Conservation (phyloP, 2,329 filamentous ascomycete genomes). For the Purpureocillium takamizusanense region DNA sequence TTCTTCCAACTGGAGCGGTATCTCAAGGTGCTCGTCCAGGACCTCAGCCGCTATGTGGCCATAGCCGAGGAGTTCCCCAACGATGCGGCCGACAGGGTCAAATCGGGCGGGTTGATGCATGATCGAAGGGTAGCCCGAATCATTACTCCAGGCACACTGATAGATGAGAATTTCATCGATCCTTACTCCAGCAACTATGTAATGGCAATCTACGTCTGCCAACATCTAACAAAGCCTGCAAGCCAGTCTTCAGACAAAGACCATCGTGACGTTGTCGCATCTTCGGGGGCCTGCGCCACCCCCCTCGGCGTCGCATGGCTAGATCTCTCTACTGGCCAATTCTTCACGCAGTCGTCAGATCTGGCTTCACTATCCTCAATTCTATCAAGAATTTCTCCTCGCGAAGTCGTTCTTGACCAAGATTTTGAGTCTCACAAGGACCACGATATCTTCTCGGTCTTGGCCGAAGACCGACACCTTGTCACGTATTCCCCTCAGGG, state of each 20-base stretch:
- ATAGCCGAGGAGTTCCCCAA: slow-evolving; percentile 90
- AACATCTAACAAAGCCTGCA: neutral
- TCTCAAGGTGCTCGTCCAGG: slow-evolving; percentile 86
- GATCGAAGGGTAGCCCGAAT: slow-evolving; percentile 79
- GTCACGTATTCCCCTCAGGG: slow-evolving; percentile 59
- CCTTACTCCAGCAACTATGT: slow-evolving; percentile 90
- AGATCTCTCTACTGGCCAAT: slow-evolving; percentile 89
- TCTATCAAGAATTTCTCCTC: slow-evolving; percentile 72
- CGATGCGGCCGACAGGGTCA: slow-evolving; percentile 58
- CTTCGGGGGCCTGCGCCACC: slow-evolving; percentile 6
- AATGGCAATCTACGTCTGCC: slow-evolving; percentile 60
- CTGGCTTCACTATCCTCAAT: slow-evolving; percentile 67
- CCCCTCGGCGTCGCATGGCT: slow-evolving; percentile 81
- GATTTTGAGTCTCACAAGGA: slow-evolving; percentile 46
- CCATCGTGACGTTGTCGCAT: slow-evolving; percentile 4
- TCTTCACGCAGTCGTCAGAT: slow-evolving; percentile 73
- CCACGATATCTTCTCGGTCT: slow-evolving; percentile 54
- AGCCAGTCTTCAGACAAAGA: neutral
- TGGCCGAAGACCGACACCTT: slow-evolving; percentile 66
- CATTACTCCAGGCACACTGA: slow-evolving; percentile 88
- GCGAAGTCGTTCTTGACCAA: slow-evolving; percentile 74
- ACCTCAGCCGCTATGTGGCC: slow-evolving; percentile 82
- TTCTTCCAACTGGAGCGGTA: slow-evolving; percentile 88
- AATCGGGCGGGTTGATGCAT: slow-evolving; percentile 70
- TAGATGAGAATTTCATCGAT: slow-evolving; percentile 96